Percentiles rank a stretch among this genome's conserved stretches.
Conservation (phyloP, 768 basidiomycete species). For the Pulveroboletus sp. region DNA sequence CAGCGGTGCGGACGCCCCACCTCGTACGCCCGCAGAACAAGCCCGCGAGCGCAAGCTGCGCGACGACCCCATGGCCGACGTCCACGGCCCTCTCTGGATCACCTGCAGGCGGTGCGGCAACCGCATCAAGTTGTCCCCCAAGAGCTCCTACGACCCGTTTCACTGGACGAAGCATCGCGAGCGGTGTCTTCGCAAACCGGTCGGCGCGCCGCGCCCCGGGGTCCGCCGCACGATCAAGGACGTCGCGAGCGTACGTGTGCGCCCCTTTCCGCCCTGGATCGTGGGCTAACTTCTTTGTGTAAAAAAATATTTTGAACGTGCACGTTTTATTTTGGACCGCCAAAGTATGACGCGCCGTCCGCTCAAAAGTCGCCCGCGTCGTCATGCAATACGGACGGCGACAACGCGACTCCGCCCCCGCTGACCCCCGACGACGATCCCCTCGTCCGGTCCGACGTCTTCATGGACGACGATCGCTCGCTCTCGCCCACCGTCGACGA, state of each 20-base stretch:
- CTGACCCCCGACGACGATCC: constrained; percentile 36
- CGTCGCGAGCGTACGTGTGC: constrained; percentile 14
- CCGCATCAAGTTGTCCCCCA: constrained; percentile 62
- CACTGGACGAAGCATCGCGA: constrained; percentile 66
- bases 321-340: too few relatives aligned
- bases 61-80: constrained; percentile 49
- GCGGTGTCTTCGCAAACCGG: constrained; percentile 50
- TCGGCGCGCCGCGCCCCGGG: constrained; percentile 17
- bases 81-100: constrained; percentile 48
- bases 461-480: constrained; percentile 25
- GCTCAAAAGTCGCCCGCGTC: constrained; percentile 24
- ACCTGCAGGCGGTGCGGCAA: constrained; percentile 52
- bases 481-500: constrained; percentile 23
- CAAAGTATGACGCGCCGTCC: constrained; percentile 13
- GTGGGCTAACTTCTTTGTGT: neutral
- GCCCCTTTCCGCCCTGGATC: neutral
- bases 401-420: constrained; percentile 33
- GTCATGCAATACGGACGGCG: constrained; percentile 30
- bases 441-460: constrained; percentile 14
- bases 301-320: too few relatives aligned
- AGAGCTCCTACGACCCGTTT: constrained; percentile 61
- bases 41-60: constrained; percentile 49
- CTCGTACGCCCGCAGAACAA: constrained; percentile 40
- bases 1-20: constrained; percentile 28
- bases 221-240: constrained; percentile 20